A percentile compares a stretch with the other conserved stretches of the same genome.
Conservation (phyloP, 495 filamentous ascomycete genomes). For the Aspergillus conjunctus region DNA sequence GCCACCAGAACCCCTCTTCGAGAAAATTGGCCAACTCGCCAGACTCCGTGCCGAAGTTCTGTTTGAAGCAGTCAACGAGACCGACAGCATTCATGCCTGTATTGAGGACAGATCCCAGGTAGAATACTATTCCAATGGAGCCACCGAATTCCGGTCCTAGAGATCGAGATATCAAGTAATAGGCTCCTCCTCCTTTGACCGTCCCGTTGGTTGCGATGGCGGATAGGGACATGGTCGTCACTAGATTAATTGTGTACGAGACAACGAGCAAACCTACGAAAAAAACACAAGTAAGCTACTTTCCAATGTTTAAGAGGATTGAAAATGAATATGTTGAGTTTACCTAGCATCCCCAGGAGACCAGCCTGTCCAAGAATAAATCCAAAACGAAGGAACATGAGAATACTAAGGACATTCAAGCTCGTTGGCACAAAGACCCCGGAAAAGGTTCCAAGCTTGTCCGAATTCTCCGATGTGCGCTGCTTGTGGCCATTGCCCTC, state of each 20-base stretch:
- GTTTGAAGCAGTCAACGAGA: constrained; percentile 76
- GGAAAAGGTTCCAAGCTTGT: constrained; percentile 73
- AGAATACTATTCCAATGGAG: constrained; percentile 90
- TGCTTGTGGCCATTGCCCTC: constrained; percentile 43
- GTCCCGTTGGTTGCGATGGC: constrained; percentile 91
- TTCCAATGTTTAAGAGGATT: not conserved
- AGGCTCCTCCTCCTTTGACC: constrained; percentile 84
- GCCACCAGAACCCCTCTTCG: constrained; percentile 73
- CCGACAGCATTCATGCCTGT: constrained; percentile 89
- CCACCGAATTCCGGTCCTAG: constrained; percentile 88
- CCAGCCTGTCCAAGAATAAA: constrained; percentile 79
- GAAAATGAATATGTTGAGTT: not conserved
- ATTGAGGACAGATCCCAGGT: constrained; percentile 81
- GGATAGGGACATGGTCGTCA: constrained; percentile 83
- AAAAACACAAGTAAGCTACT: constrained; percentile 19
- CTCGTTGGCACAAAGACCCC: constrained; percentile 86
- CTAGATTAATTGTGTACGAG: constrained; percentile 75
- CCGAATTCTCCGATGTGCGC: constrained; percentile 51
- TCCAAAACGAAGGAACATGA: constrained; percentile 88
- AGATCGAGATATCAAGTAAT: constrained; percentile 86
- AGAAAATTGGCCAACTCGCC: constrained; percentile 64
- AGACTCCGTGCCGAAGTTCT: constrained; percentile 67
- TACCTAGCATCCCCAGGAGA: constrained; percentile 78
- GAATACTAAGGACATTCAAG: constrained; percentile 87
- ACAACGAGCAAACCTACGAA: constrained; percentile 65